Base-by-base conservation (phyloP, 1,284 basidiomycete species). In the Meira nashicola region DNA sequence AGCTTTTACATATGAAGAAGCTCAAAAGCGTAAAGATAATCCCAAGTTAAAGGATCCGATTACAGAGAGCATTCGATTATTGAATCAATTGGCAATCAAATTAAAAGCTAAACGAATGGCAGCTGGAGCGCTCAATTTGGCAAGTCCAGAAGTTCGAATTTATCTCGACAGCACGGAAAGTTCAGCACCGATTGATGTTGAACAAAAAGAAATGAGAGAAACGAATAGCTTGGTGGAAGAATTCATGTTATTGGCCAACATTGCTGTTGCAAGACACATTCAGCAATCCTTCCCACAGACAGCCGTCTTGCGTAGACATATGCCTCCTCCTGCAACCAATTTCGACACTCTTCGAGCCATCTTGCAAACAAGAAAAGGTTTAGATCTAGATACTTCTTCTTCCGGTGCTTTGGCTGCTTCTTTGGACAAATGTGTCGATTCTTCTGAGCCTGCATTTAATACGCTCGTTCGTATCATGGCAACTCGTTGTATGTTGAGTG, bases 181-280 rank as follows among this genome's bases (percentile, higher is more conserved):
- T 0, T 89, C 90, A 0, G 94, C 92, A 58, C 95, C 95, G 0
- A 90, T 97, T 65, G 94, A 97, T 68, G 93, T 99, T 3, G 93
- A 97, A 80, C 92, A 95, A 78, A 98, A 98, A 79, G 88, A 92
- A 73, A 79, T 90, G 74, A 82, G 85, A 39, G 93, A 98, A 81
- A 98, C 95, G 11, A 98, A 98, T 78, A 92, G 89, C 65, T 82
- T 99, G 10, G 95, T 98, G 1, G 95, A 99, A 78, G 95, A 98
- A 80, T 98, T 98, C 79, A 98, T 99, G 95, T 82, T 99, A 63
- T 85, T 98, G 58, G 95, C 95, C 28, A 98, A 98, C 74, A 89
- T 95, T 68, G 91, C 88, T 64, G 95, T 97, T 0, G 95, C 94
- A 8, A 81, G 82, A 71, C 89, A 89, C 79, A 96, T 96, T 47